These are phyloP conservation scores for Fusarium camptoceras DNA, from an alignment of 2,329 filamentous ascomycete species.

Conservation along the genomic window DNA sequence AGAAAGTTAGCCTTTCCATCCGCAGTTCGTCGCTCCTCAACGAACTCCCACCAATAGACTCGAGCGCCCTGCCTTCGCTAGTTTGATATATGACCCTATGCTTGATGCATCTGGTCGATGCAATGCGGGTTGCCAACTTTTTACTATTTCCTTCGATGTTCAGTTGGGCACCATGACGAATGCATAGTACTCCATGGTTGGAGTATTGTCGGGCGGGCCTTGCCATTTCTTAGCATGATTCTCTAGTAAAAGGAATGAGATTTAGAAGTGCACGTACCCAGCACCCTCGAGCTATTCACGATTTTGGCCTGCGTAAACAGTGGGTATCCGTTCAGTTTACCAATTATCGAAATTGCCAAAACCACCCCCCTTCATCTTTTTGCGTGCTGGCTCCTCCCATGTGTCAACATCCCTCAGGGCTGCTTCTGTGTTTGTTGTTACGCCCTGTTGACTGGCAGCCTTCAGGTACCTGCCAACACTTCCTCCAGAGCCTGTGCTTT, in stretches of 20 bases:
- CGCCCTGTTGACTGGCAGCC: slow-evolving; percentile 54
- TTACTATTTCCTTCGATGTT: slow-evolving; percentile 7
- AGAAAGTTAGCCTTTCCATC: slow-evolving; percentile 41
- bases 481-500: slow-evolving; percentile 55
- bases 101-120: neutral
- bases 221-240: slow-evolving; percentile 33
- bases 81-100: slow-evolving; percentile 39
- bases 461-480: slow-evolving; percentile 86
- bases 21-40: slow-evolving; percentile 12
- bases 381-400: slow-evolving; percentile 78
- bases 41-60: slow-evolving; percentile 47
- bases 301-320: slow-evolving; percentile 2
- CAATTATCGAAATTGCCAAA: slow-evolving; percentile 97
- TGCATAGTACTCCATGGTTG: slow-evolving; percentile 18
- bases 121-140: neutral
- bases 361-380: slow-evolving; percentile 81
- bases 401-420: slow-evolving; percentile 72
- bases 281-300: slow-evolving; percentile 18
- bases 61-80: slow-evolving; percentile 42
- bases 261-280: slow-evolving; percentile 31
- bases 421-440: slow-evolving; percentile 65
- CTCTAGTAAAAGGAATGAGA: slow-evolving; percentile 25
- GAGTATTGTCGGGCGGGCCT: slow-evolving; percentile 7
- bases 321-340: slow-evolving; percentile 59
- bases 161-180: slow-evolving; percentile 9